Percentiles rank a stretch among this genome's conserved stretches.
Conservation (phyloP, 164 flowering plant species). For the Tinospora cordifolia region DNA sequence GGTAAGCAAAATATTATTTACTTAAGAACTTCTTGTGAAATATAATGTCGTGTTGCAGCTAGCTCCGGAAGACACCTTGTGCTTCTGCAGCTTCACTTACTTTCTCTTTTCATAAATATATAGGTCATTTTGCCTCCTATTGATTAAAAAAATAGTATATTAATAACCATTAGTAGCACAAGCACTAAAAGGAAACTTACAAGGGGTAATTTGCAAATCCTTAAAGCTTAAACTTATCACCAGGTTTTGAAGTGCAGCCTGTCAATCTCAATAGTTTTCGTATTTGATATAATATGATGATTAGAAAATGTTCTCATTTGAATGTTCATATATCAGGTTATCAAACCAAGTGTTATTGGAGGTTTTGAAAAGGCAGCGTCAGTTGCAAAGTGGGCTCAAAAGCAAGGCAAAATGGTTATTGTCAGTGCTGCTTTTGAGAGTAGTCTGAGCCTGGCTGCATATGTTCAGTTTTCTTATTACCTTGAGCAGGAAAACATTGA, state of each 20-base stretch:
- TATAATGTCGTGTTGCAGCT: too few relatives aligned
- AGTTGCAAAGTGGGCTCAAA: slow-evolving; percentile 83
- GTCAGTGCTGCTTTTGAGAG: slow-evolving; percentile 89
- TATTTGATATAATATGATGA: neutral
- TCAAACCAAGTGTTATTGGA: slow-evolving; percentile 88
- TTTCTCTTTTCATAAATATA: too few relatives aligned
- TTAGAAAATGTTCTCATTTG: neutral
- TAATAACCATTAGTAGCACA: neutral
- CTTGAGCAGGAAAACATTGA: slow-evolving; percentile 51
- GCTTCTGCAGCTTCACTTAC: too few relatives aligned
- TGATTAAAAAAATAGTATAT: too few relatives aligned
- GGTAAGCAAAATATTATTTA: slow-evolving; percentile 42
- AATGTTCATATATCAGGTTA: slow-evolving; percentile 42
- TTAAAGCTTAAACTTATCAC: neutral
- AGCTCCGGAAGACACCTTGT: too few relatives aligned
- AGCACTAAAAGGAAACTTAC: neutral
- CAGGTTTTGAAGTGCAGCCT: neutral
- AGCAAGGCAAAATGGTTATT: slow-evolving; percentile 70
- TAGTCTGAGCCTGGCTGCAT: slow-evolving; percentile 62
- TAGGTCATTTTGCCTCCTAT: too few relatives aligned
- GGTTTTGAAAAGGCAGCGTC: slow-evolving; percentile 83
- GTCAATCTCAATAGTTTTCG: neutral
- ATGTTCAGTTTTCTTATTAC: slow-evolving; percentile 58
- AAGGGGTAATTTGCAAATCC: neutral
- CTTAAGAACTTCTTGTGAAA: neutral